A percentile compares a stretch with the other conserved stretches of the same genome.
Conservation (phyloP, 1,284 basidiomycete genomes). For the Tilletia caries region DNA sequence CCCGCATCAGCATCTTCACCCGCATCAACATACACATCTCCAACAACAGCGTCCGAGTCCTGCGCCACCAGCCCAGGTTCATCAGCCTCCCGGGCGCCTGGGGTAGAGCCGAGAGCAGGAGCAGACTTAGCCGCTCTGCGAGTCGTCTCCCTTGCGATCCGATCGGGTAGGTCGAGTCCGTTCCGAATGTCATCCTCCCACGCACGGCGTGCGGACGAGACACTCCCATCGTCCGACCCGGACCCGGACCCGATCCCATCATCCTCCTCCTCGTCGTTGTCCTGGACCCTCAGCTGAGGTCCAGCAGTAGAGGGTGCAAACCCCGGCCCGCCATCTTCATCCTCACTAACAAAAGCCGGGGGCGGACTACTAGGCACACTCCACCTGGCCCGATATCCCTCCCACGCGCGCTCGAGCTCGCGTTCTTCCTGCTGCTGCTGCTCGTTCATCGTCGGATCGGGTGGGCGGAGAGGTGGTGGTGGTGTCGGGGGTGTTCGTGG, state of each 20-base stretch:
- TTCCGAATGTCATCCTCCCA: background rate
- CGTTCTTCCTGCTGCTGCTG: constrained; percentile 2
- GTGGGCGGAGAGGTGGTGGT: background rate
- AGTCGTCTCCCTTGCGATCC: background rate
- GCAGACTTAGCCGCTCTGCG: background rate
- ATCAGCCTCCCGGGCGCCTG: background rate
- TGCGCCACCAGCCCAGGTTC: background rate
- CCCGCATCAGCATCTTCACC: no score
- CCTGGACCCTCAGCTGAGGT: no score
- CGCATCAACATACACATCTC: no score
- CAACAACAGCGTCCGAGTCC: no score
- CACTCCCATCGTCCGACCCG: background rate
- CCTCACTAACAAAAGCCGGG: background rate
- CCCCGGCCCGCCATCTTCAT: background rate
- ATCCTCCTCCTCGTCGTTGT: background rate
- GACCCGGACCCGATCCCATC: background rate
- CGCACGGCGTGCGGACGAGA: background rate
- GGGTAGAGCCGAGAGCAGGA: background rate
- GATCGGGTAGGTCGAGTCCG: background rate
- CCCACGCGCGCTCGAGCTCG: background rate
- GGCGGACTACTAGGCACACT: background rate
- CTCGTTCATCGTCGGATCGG: constrained; percentile 1
- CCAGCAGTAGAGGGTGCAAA: no score
- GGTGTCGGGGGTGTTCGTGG: constrained; percentile 9
- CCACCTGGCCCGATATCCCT: background rate